phyloP scores from a whole-genome alignment of 2,329 filamentous ascomycete species.

The Xylaria sp. region DNA sequence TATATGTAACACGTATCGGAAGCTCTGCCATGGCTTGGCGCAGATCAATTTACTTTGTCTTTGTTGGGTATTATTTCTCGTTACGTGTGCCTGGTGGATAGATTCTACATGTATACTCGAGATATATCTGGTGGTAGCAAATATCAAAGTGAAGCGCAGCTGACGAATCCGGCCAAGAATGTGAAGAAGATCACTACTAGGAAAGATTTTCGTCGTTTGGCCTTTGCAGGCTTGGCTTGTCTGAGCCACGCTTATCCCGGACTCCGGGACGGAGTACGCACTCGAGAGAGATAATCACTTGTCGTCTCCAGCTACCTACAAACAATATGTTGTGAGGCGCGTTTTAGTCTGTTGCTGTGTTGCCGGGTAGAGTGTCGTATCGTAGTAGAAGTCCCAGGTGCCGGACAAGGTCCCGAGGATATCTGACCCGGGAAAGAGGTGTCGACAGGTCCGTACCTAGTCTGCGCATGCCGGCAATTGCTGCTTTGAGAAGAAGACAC shows the following conservation, averaged over 20 bases:
- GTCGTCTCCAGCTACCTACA: too few species aligned
- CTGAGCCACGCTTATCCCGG: slow-evolving; percentile 17
- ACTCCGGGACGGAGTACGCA: not conserved
- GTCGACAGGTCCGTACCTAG: not conserved
- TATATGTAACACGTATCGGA: slow-evolving; percentile 1
- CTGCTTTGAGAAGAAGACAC: not conserved
- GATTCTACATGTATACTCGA: too few species aligned
- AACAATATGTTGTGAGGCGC: not conserved
- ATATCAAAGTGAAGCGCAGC: not conserved
- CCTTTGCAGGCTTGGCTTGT: slow-evolving; percentile 24
- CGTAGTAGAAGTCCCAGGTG: not conserved
- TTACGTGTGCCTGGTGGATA: too few species aligned
- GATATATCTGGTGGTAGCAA: not conserved
- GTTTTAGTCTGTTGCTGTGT: not conserved
- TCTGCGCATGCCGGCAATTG: slow-evolving; percentile 2
- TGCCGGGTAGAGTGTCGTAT: slow-evolving; percentile 4
- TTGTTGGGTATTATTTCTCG: not conserved
- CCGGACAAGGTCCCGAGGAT: not conserved
- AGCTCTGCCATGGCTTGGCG: slow-evolving; percentile 27
- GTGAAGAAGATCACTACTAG: not conserved
- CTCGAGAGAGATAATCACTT: too few species aligned
- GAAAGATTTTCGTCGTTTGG: not conserved
- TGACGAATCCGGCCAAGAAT: not conserved
- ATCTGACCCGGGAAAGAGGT: not conserved
- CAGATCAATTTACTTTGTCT: slow-evolving; percentile 2